Evolutionary conservation across 768 basidiomycete genomes (phyloP), one percentile per base, ranked within the genome.

Genomic region (Hortiboletus campestris): DNA sequence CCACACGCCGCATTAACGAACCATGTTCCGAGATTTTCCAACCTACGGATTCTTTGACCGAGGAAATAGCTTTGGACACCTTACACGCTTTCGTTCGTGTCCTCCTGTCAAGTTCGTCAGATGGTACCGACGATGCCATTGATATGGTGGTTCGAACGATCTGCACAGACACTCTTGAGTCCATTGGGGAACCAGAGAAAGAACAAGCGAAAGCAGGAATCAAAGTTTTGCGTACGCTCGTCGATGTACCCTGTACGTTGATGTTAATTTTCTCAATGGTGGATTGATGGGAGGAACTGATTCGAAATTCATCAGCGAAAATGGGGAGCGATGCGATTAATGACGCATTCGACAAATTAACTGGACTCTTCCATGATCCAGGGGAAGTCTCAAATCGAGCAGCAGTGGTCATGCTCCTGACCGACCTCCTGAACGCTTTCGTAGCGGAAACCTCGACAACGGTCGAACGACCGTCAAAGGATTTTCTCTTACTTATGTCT

Each of bases 181-280:
- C 89, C 53, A 72, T 98, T 41, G 81, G 84, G 41, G 91, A 97
- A 66, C 94, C 96, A 0, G 97, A 98, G 70, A 98, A 98, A 75
- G 88, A 83, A 67, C 90, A 94, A 68, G 94, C 95, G 1, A 85
- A 85, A 66, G 85, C 91, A 39, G 94, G 94, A 1, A 88, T 88
- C 44, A 93, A 91, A 67, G 82, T 94, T 32, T 72, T 98, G 32
- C 87, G 88, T 58, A 81, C 84, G 2, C 83, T 94, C 61, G 79
- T 91, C 70, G 74, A 80, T n/a, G 88, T 87, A 13, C 89, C 91
- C 9, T 80, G 94, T 94, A 65, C 46, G 89, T 80, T 0, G 9
- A 57, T 29, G 45, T n/a, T 19, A 16, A 5, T 31, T 10, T 13
- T 40, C 38, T 43, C 31, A 14, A 11, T 51, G 19, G 16, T 49